Conservation (phyloP, 169 alveolate species). For the Plasmodium fragile region DNA sequence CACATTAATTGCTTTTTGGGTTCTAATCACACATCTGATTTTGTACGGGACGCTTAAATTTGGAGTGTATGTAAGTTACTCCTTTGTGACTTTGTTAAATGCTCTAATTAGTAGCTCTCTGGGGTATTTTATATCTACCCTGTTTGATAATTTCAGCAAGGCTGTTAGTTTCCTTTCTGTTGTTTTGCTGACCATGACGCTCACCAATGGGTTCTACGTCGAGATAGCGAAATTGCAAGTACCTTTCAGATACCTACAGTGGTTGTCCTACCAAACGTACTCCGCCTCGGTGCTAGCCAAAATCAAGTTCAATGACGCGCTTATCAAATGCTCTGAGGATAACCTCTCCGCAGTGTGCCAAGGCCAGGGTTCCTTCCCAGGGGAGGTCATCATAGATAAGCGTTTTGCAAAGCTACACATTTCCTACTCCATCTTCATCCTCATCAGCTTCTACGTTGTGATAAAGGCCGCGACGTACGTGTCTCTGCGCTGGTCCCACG, state of each 20-base stretch:
- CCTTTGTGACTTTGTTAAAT: conserved; percentile 22
- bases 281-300: conserved; percentile 63
- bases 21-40: conserved; percentile 21
- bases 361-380: conserved; percentile 16
- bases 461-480: conserved; percentile 31
- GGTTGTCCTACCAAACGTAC: conserved; percentile 70
- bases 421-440: conserved; percentile 8
- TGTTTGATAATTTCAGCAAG: conserved; percentile 54
- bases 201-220: conserved; percentile 52
- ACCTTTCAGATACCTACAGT: conserved; percentile 57
- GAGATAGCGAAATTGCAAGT: conserved; percentile 34
- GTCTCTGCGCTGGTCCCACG: conserved; percentile 58
- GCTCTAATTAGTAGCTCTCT: conserved; percentile 56
- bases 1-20: conserved; percentile 40
- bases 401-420: conserved; percentile 46
- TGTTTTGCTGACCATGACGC: conserved; percentile 53
- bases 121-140: conserved; percentile 61
- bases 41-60: conserved; percentile 46
- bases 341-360: conserved; percentile 7
- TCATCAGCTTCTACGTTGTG: conserved; percentile 14
- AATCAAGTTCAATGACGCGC: conserved; percentile 31
- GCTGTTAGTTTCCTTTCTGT: conserved; percentile 66
- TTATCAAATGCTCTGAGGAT: conserved; percentile 38
- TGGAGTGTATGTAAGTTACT: conserved; percentile 27
- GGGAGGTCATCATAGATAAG: conserved; percentile 21